Percentiles rank a stretch among this genome's conserved stretches.
Evolutionary conservation across 148 eudicot genomes (phyloP).

Genomic region (Oxyria digyna): DNA sequence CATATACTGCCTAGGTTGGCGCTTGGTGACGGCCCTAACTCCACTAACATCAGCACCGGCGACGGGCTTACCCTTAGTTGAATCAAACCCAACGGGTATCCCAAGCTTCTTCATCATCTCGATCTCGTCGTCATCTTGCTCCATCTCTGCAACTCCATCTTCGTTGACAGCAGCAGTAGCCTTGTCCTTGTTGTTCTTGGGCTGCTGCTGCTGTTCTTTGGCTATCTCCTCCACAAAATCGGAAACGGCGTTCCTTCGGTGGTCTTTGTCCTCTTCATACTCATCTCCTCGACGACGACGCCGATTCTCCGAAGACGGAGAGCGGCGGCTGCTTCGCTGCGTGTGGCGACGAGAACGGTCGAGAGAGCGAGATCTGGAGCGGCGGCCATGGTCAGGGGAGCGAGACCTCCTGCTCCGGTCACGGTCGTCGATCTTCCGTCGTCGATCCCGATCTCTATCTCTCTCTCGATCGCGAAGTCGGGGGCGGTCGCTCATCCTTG

Average conservation of each 20-base stretch:
- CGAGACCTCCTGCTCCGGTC: slow-evolving; percentile 16
- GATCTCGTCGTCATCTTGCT: slow-evolving; percentile 28
- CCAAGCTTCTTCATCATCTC: slow-evolving; percentile 97
- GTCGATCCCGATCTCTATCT: slow-evolving; percentile 17
- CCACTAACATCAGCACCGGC: slow-evolving; percentile 77
- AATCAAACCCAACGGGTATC: slow-evolving; percentile 80
- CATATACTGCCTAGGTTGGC: slow-evolving; percentile 96
- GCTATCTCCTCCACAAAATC: slow-evolving; percentile 51
- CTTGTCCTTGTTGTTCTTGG: slow-evolving; percentile 11
- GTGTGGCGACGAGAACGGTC: slow-evolving; percentile 34
- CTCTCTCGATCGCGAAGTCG: slow-evolving; percentile 34
- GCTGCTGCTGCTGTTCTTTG: slow-evolving; percentile 35
- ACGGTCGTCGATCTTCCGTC: slow-evolving; percentile 10
- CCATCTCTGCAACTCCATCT: slow-evolving; percentile 13
- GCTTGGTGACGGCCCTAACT: slow-evolving; percentile 69
- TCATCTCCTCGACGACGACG: slow-evolving; percentile 49
- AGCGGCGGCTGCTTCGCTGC: slow-evolving; percentile 18
- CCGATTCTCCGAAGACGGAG: slow-evolving; percentile 38
- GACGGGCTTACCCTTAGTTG: slow-evolving; percentile 88
- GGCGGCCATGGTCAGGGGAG: slow-evolving; percentile 36
- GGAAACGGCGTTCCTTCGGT: slow-evolving; percentile 23
- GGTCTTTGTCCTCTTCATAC: slow-evolving; percentile 28
- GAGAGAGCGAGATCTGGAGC: slow-evolving; percentile 42
- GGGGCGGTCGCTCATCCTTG: slow-evolving; percentile 25
- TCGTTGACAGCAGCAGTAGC: neutral